These are phyloP conservation scores for Bacterosira constricta DNA, from an alignment of 108 stramenopile genomes.

Conservation along the genomic window DNA sequence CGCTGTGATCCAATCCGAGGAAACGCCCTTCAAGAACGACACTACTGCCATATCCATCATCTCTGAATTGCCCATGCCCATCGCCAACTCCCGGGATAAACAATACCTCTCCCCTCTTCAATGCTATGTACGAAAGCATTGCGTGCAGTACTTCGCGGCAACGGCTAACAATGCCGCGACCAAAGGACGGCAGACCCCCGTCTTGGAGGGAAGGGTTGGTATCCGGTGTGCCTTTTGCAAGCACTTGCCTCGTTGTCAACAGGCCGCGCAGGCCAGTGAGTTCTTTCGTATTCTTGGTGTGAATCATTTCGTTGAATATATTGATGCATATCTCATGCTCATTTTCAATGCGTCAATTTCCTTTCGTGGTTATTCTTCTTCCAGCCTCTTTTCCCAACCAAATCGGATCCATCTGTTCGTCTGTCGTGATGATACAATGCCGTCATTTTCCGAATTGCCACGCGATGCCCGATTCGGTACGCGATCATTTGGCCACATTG, in stretches of 20 bases:
- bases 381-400: constrained; percentile 17
- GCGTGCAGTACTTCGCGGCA: constrained; percentile 65
- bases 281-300: neutral
- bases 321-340: neutral
- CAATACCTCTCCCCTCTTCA: constrained; percentile 72
- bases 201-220: constrained; percentile 51
- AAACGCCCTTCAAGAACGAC: too few relatives aligned
- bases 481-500: constrained; percentile 18
- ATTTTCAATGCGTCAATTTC: constrained; percentile 15
- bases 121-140: constrained; percentile 68
- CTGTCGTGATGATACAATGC: constrained; percentile 48
- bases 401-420: constrained; percentile 17
- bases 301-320: neutral
- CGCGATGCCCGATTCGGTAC: constrained; percentile 26
- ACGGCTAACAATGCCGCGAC: constrained; percentile 5
- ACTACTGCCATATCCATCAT: neutral
- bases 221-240: constrained; percentile 70
- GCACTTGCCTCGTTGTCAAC: constrained; percentile 12
- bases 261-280: constrained; percentile 24
- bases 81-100: constrained; percentile 38
- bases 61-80: constrained; percentile 23
- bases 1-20: neutral
- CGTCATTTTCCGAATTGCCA: constrained; percentile 39
- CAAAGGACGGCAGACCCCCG: constrained; percentile 27
- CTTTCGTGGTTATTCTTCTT: constrained; percentile 19